Evolutionary conservation across 2,329 filamentous ascomycete species (phyloP), one percentile per base, ranked within the genome.

Genomic region (Trichoderma asperellum): DNA sequence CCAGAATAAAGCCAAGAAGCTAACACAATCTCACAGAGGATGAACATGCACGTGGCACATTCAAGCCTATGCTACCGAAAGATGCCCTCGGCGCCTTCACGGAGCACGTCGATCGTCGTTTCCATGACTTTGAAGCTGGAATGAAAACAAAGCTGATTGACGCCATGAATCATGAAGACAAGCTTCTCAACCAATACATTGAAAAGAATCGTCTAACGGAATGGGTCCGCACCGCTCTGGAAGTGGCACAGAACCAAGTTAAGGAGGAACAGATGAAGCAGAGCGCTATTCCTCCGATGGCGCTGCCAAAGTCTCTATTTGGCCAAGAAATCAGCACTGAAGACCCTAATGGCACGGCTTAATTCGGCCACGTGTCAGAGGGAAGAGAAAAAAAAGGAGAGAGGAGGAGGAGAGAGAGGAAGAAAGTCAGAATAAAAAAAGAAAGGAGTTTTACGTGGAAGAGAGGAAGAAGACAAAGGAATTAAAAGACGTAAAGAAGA

Each of bases 161-260:
- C 32, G 92, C 93, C 69, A 91, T 96, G 81, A 83, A 87, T 69
- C 84, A 85, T 69, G 94, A 97, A 79, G 91, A 95, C 75, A 84
- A 86, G 70, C 77, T 86, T 12, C 83, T 97, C 49, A 81, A 84
- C 63, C 84, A 85, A 62, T 88, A 88, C 76, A 83, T 96, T 24
- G 87, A 91, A 68, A 89, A 89, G 77, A 85, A 88, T 70, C 85
- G 89, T 47, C 84, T 97, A 12, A 87, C 89, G 7, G 85, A 90
- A 68, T 97, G 94, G 92, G 79, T 83, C 21, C 77, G 73, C 11
- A 78, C 78, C 14, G 78, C 80, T 7, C 77, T 80, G 27, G 78
- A 82, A 35, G 76, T 77, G 32, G 82, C 81, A 21, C 77, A 80
- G 10, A 75, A 81, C 69, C 75, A 78, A 59, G 74, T 71, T 37